Conservation (phyloP, 257 asterid genomes). For the Echium plantagineum region DNA sequence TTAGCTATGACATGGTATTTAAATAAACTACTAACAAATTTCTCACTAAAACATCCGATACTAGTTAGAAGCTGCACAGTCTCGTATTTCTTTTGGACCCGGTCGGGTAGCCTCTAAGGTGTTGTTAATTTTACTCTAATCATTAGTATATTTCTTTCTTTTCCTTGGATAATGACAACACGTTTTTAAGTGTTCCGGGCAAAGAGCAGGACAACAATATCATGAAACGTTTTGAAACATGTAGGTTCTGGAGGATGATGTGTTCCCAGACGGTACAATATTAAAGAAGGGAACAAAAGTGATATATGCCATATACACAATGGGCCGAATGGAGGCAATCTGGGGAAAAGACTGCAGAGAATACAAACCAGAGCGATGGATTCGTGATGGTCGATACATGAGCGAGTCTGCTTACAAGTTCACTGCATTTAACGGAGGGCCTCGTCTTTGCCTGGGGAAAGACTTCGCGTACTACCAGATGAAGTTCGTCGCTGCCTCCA, state of each 20-base stretch:
- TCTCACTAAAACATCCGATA: too few relatives aligned
- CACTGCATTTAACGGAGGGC: conserved; percentile 94
- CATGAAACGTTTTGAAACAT: not conserved
- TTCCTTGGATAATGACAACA: too few relatives aligned
- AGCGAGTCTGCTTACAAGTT: conserved; percentile 94
- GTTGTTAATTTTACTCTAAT: too few relatives aligned
- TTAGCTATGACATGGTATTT: too few relatives aligned
- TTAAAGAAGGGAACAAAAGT: conserved; percentile 86
- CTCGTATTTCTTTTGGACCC: too few relatives aligned
- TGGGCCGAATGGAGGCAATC: conserved; percentile 85
- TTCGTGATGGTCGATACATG: conserved; percentile 59
- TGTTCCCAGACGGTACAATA: conserved; percentile 78
- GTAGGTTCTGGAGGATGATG: conserved; percentile 71
- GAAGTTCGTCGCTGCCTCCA: conserved; percentile 86
- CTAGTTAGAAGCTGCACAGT: too few relatives aligned
- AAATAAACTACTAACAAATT: too few relatives aligned
- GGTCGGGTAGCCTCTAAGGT: too few relatives aligned
- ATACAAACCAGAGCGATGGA: conserved; percentile 86
- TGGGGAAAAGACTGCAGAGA: conserved; percentile 89
- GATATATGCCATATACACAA: conserved; percentile 75
- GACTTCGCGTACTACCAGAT: conserved; percentile 92
- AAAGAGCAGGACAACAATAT: too few relatives aligned
- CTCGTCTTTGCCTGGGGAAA: conserved; percentile 84
- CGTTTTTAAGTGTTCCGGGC: too few relatives aligned
- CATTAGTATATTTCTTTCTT: too few relatives aligned